Base-by-base conservation (phyloP, 2,329 filamentous ascomycete species). In the Ceratocystis ficicola region DNA sequence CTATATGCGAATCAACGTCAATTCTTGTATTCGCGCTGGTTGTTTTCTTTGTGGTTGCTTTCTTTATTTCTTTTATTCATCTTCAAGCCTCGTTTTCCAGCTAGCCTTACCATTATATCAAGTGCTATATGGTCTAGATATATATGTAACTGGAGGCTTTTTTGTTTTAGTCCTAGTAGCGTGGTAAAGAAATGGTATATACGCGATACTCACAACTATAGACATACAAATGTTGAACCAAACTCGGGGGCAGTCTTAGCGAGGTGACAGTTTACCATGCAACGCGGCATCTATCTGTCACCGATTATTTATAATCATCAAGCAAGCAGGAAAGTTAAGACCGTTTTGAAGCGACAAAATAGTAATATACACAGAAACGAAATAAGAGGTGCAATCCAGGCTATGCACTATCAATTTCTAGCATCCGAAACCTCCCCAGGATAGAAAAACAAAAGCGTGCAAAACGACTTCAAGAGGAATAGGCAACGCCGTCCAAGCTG, bases 401-500 rank as follows among this genome's bases (percentile, higher is more conserved):
- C 6, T n/a, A 57, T n/a, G n/a, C 28, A 36, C 25, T 41, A 36
- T 30, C n/a, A 3, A 32, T 10, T 7, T 32, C 55, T n/a, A n/a
- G 55, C 17, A 15, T 20, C 55, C 5, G 17, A 30, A 20, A 1
- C 15, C 30, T n/a, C 28, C 32, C 55, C 5, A 20, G 17, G 30
- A 59, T 20, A 22, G 32, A 57, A 15, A 52, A 30, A 48, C 15
- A 46, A 15, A 50, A 28, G 22, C 55, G 32, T 28, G 20, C n/a
- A 61, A 15, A 20, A 17, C 48, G 6, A 59, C n/a, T 32, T 6
- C 55, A 59, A 32, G 55, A n/a, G 15, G 28, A 50, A 55, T 3
- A 52, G 50, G n/a, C 3, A 44, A 15, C 15, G 36, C 25, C 15
- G 32, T 70, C 71, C 76, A 68, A 32, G 69, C 71, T 75, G 68